These are phyloP conservation scores for Sporothrix variecibatus DNA, from an alignment of 2,329 filamentous ascomycete species.

Conservation along the genomic window DNA sequence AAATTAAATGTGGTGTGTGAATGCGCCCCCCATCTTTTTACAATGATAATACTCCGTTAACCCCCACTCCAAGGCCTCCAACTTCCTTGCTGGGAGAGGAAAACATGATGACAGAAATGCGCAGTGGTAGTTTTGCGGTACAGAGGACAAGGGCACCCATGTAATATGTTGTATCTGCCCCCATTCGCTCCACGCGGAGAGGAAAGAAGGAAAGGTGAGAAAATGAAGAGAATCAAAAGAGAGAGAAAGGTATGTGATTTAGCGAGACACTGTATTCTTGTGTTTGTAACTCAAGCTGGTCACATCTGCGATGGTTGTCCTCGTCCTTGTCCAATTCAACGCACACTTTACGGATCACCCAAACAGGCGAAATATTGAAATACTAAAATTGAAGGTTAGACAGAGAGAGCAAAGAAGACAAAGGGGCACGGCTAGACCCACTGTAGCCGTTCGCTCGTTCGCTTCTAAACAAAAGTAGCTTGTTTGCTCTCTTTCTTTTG, in stretches of 20 bases:
- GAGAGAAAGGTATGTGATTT: not conserved
- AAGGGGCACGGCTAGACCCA: not conserved
- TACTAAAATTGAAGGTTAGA: not conserved
- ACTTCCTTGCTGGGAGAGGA: not conserved
- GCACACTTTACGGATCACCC: not conserved
- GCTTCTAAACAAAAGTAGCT: not conserved
- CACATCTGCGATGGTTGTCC: not conserved
- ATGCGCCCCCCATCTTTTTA: not conserved
- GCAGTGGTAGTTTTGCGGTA: not conserved
- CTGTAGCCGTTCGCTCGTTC: not conserved
- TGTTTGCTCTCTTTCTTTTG: not conserved
- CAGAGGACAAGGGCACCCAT: not conserved
- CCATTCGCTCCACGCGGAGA: not conserved
- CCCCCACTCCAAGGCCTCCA: not conserved
- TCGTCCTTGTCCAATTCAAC: not conserved
- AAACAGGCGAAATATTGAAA: conserved; percentile 3
- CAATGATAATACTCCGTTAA: not conserved
- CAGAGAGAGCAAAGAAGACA: not conserved
- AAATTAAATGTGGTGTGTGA: not conserved
- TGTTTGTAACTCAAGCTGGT: not conserved
- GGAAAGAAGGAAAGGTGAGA: not conserved
- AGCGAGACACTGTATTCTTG: not conserved
- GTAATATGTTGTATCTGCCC: not conserved
- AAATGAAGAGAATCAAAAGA: not conserved
- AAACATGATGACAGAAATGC: not conserved